These are phyloP conservation scores for Hondaea fermentalgiana DNA, from an alignment of 108 stramenopile genomes.

Conservation along the genomic window DNA sequence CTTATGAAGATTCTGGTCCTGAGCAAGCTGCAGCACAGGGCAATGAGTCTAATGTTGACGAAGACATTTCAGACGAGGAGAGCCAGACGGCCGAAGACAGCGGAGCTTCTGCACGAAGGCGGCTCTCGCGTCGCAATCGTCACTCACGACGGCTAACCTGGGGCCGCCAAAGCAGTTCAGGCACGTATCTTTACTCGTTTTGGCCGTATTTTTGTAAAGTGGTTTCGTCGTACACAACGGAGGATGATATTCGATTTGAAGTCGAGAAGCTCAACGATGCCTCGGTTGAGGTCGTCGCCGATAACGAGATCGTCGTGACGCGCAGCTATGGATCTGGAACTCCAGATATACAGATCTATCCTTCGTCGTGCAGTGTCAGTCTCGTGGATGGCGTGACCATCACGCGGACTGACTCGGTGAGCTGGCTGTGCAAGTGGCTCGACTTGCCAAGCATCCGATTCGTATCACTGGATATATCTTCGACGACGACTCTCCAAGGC, in stretches of 20 bases:
- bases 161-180: neutral
- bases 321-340: neutral
- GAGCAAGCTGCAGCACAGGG: neutral
- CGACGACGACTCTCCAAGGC: neutral
- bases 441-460: neutral
- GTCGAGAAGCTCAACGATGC: neutral
- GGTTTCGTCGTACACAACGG: neutral
- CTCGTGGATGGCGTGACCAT: neutral
- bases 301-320: neutral
- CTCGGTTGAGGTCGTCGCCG: neutral
- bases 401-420: neutral
- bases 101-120: neutral
- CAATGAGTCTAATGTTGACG: neutral
- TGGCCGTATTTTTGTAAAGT: neutral
- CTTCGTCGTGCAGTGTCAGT: neutral
- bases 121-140: neutral
- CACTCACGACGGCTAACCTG: neutral
- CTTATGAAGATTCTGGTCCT: neutral
- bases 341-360: neutral
- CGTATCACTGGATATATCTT: neutral
- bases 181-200: neutral
- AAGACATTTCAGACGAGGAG: neutral
- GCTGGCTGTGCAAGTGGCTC: neutral
- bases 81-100: neutral
- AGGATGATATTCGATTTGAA: neutral